Conservation (phyloP, 768 basidiomycete genomes). For the Mycena maculata region DNA sequence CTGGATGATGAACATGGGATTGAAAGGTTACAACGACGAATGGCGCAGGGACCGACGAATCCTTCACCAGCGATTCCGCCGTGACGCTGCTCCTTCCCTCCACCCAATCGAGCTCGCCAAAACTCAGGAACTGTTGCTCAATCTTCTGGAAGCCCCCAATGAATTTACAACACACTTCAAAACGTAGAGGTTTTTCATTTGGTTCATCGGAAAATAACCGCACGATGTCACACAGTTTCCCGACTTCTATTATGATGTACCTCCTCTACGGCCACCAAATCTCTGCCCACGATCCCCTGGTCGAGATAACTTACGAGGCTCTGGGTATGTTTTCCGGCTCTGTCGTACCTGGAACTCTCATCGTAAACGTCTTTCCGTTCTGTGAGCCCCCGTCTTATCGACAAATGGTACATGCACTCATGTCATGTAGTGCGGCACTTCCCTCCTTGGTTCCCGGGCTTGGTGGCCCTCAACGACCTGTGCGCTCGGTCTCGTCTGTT, state of each 20-base stretch:
- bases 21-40: conserved; percentile 36
- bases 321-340: conserved; percentile 34
- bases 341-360: conserved; percentile 29
- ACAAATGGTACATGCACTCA: neutral
- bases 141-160: conserved; percentile 30
- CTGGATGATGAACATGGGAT: conserved; percentile 37
- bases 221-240: conserved; percentile 31
- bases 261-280: conserved; percentile 36
- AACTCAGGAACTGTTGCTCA: conserved; percentile 32
- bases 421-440: conserved; percentile 47
- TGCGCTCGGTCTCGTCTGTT: conserved; percentile 32
- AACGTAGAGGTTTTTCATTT: conserved; percentile 12
- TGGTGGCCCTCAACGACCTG: conserved; percentile 28
- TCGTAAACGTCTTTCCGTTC: conserved; percentile 52
- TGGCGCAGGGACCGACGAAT: conserved; percentile 36
- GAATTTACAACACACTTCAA: conserved; percentile 32
- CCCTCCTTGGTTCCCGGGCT: conserved; percentile 51
- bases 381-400: conserved; percentile 15
- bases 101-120: conserved; percentile 32
- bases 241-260: conserved; percentile 37
- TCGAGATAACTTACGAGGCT: conserved; percentile 34
- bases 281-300: conserved; percentile 29
- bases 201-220: neutral
- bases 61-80: conserved; percentile 34
- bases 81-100: conserved; percentile 22